Evolutionary conservation across 495 filamentous ascomycete species (phyloP).

Genomic region (Daldinia decipiens): DNA sequence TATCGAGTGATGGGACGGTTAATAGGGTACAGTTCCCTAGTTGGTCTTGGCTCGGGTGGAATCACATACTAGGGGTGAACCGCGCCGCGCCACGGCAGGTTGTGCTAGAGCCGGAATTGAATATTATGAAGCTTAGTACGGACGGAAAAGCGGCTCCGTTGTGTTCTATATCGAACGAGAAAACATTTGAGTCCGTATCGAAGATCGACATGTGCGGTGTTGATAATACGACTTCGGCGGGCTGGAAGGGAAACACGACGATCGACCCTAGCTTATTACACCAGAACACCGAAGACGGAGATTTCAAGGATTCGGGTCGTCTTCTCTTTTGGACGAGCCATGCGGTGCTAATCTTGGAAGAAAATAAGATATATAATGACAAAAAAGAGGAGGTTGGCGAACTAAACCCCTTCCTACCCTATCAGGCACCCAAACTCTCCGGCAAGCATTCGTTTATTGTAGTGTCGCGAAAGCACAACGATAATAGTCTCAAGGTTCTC

Average conservation of each 20-base stretch:
- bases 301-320: slow-evolving; percentile 30
- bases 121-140: slow-evolving; percentile 22
- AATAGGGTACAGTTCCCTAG: slow-evolving; percentile 27
- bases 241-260: slow-evolving; percentile 20
- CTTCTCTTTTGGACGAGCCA: slow-evolving; percentile 38
- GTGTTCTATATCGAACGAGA: background rate
- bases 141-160: slow-evolving; percentile 14
- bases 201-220: slow-evolving; percentile 24
- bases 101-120: slow-evolving; percentile 24
- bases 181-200: slow-evolving; percentile 8
- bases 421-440: slow-evolving; percentile 5
- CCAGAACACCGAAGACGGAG: background rate
- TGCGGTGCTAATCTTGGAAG: slow-evolving; percentile 11
- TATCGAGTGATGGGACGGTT: slow-evolving; percentile 11
- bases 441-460: slow-evolving; percentile 25
- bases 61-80: slow-evolving; percentile 12
- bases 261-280: slow-evolving; percentile 14
- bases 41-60: slow-evolving; percentile 40
- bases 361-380: slow-evolving; percentile 21
- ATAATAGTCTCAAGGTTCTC: slow-evolving; percentile 15
- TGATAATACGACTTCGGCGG: slow-evolving; percentile 19
- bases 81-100: slow-evolving; percentile 21
- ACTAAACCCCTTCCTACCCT: slow-evolving; percentile 2
- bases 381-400: slow-evolving; percentile 18
- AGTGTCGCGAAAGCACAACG: slow-evolving; percentile 23